Percentiles rank a stretch among this genome's conserved stretches.
phyloP scores from a whole-genome alignment of 2,329 filamentous ascomycete species.

The Claviceps spartinae region DNA sequence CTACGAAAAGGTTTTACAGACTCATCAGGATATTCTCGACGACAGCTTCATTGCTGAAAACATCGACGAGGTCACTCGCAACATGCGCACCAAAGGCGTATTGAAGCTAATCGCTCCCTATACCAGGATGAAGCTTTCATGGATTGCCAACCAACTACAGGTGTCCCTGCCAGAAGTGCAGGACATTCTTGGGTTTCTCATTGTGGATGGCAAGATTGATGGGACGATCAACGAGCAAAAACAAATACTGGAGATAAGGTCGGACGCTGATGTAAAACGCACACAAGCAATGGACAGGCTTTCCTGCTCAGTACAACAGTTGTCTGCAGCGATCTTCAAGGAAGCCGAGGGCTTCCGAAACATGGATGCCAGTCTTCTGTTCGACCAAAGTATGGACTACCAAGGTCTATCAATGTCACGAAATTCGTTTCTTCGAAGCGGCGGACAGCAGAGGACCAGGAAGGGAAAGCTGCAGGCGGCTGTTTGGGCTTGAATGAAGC shows the following conservation, averaged over 20 bases:
- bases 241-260: conserved; percentile 71
- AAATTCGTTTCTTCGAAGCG: conserved; percentile 1
- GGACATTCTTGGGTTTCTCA: conserved; percentile 90
- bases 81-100: conserved; percentile 93
- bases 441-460: conserved; percentile 3
- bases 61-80: conserved; percentile 95
- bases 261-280: conserved; percentile 59
- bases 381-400: conserved; percentile 19
- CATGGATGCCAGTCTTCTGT: conserved; percentile 12
- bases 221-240: conserved; percentile 83
- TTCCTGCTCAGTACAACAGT: conserved; percentile 50
- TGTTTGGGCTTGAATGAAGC: conserved; percentile 2
- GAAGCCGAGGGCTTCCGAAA: conserved; percentile 58
- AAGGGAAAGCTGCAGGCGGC: neutral
- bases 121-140: conserved; percentile 75
- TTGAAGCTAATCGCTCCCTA: conserved; percentile 90
- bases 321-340: conserved; percentile 62
- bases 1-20: conserved; percentile 78
- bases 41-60: conserved; percentile 98
- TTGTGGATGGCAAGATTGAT: conserved; percentile 75
- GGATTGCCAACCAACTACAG: conserved; percentile 78
- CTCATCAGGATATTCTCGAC: conserved; percentile 76
- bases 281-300: conserved; percentile 60
- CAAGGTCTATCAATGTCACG: conserved; percentile 10
- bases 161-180: conserved; percentile 79